Evolutionary conservation across 495 filamentous ascomycete species (phyloP), one percentile per base, ranked within the genome.

Genomic region (Neurospora tetrasperma): DNA sequence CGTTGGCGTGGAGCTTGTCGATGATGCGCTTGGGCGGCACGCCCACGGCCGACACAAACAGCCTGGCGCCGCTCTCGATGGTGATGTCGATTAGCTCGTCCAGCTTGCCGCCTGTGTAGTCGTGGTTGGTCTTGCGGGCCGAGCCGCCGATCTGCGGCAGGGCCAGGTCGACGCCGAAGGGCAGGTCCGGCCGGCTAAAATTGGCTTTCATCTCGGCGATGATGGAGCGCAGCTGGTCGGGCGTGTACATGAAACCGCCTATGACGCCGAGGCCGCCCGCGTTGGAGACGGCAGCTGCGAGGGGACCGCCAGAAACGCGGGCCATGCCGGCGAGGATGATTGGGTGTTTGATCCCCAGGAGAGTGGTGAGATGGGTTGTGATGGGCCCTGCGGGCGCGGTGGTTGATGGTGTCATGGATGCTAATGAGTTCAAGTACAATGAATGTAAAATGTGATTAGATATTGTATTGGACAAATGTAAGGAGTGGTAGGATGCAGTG

Each of bases 291-390:
- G 94, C 93, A 4, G 94, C 93, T 14, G 94, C 94, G 54, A 97
- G 89, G 20, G 85, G 85, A 0, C 90, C 93, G 75, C 90, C 89
- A 8, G 91, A 93, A 23, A 90, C 91, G 75, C 91, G 89, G 6
- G 93, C 93, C 94, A 97, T 97, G 74, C 94, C 93, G 44, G 93
- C 94, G 46, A 96, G 90, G 71, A 96, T 80, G 83, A 97, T 90
- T 70, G 93, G 93, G 83, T 96, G 91, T 59, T 89, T 81, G 84
- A 96, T 94, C 31, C 86, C 85, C 18, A 96, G 88, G 69, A 96
- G 86, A 42, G 84, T 85, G 76, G 88, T 91, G 23, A 96, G 89
- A 23, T 93, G 92, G 44, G 93, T 96, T 74, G 89, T 86, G 80
- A 96, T 86, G 71, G 85, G 86, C 59, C 84, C 85, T 35, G 70